These are phyloP conservation scores for Cyberlindnera bimundalis DNA, from an alignment of 805 yeast species.

Conservation along the genomic window DNA sequence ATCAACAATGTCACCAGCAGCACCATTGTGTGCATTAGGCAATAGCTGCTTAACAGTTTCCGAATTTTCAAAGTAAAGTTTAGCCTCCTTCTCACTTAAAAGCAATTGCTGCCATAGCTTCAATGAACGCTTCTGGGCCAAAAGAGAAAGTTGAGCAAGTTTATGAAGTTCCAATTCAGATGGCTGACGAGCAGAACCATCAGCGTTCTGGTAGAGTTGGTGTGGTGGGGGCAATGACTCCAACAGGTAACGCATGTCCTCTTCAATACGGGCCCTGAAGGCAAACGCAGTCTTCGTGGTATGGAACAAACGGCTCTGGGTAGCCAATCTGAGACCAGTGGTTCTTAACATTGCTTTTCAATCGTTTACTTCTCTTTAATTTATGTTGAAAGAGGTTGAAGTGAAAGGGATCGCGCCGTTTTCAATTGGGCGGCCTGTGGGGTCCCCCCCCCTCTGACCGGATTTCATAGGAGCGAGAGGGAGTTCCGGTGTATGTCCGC, in stretches of 20 bases:
- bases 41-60: conserved; percentile 56
- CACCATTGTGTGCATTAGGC: conserved; percentile 39
- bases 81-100: conserved; percentile 49
- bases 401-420: neutral
- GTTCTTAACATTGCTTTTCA: neutral
- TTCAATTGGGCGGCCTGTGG: conserved; percentile 2
- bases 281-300: conserved; percentile 10
- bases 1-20: conserved; percentile 66
- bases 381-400: neutral
- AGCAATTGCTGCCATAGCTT: conserved; percentile 42
- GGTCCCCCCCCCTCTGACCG: neutral
- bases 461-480: too few relatives aligned
- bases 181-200: conserved; percentile 71
- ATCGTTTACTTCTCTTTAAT: neutral
- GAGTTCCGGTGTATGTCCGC: too few relatives aligned
- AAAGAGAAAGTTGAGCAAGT: conserved; percentile 65
- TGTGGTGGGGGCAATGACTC: conserved; percentile 62
- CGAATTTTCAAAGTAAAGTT: conserved; percentile 58
- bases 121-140: conserved; percentile 55
- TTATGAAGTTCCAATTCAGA: conserved; percentile 67
- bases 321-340: neutral
- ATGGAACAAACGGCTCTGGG: conserved; percentile 2
- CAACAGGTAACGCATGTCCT: conserved; percentile 58
- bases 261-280: conserved; percentile 48
- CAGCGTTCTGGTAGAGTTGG: conserved; percentile 66